phyloP scores from a whole-genome alignment of 352 stramenopile species.

The Phytopythium vexans region DNA sequence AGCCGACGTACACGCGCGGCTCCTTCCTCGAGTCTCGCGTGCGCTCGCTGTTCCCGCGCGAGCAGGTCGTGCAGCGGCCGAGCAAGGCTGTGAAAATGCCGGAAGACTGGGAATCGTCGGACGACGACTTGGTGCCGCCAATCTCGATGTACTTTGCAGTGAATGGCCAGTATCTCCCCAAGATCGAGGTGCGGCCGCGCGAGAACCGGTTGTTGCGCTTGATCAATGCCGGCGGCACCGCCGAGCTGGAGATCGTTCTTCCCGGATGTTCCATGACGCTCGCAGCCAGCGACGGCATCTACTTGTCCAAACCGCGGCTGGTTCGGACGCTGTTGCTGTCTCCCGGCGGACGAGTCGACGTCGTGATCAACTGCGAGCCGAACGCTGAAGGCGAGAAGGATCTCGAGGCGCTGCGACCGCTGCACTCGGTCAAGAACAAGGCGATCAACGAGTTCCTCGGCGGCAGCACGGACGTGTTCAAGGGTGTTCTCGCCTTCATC shows the following conservation, averaged over 20 bases:
- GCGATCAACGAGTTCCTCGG: slow-evolving; percentile 49
- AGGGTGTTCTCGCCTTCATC: slow-evolving; percentile 58
- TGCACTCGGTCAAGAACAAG: slow-evolving; percentile 47
- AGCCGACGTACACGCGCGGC: slow-evolving; percentile 45
- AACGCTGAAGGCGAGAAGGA: slow-evolving; percentile 9
- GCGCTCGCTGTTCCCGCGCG: slow-evolving; percentile 34
- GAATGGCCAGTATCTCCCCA: slow-evolving; percentile 70
- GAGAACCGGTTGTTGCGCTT: slow-evolving; percentile 61
- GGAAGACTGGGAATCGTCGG: slow-evolving; percentile 15
- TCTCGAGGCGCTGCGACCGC: slow-evolving; percentile 38
- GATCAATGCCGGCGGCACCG: slow-evolving; percentile 54
- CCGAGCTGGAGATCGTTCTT: slow-evolving; percentile 52
- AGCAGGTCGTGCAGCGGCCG: slow-evolving; percentile 29
- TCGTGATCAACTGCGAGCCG: slow-evolving; percentile 56
- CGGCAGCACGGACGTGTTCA: slow-evolving; percentile 50
- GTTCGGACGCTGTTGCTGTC: slow-evolving; percentile 47
- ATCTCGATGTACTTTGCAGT: slow-evolving; percentile 62
- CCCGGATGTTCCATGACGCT: slow-evolving; percentile 56
- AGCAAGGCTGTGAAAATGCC: slow-evolving; percentile 24
- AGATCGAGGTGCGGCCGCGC: slow-evolving; percentile 43
- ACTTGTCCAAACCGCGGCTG: slow-evolving; percentile 32
- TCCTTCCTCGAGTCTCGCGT: slow-evolving; percentile 30
- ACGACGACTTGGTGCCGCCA: slow-evolving; percentile 17
- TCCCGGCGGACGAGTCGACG: slow-evolving; percentile 51
- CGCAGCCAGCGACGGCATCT: slow-evolving; percentile 58